Conservation (phyloP, 2,329 filamentous ascomycete species). For the Hymenoscyphus fructigenus region DNA sequence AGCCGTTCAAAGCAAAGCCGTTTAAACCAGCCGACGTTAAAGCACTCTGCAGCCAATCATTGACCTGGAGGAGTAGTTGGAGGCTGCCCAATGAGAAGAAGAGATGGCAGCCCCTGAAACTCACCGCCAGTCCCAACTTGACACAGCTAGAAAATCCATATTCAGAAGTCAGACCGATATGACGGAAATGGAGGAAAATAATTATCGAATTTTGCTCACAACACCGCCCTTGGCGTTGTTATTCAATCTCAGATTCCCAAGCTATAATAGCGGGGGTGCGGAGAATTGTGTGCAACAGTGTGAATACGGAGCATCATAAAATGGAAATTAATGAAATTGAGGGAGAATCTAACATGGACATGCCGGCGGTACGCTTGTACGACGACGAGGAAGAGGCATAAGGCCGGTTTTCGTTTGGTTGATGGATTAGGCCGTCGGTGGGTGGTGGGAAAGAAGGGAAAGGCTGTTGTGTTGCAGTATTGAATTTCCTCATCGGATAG, state of each 20-base stretch:
- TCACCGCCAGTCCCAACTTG: constrained; percentile 26
- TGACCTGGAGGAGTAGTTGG: not conserved
- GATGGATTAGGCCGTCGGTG: not conserved
- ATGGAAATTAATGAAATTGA: not conserved
- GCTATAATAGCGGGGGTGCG: not conserved
- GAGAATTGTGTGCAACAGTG: constrained; percentile 10
- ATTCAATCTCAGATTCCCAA: constrained; percentile 5
- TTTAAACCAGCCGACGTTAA: constrained; percentile 5
- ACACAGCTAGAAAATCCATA: constrained; percentile 2
- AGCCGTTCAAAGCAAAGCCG: constrained; percentile 13
- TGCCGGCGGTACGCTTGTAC: constrained; percentile 12
- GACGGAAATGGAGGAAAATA: not conserved
- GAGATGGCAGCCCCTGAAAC: constrained; percentile 26
- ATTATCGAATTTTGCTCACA: not conserved
- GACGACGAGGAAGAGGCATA: constrained; percentile 2
- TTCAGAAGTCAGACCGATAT: not conserved
- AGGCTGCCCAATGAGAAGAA: not conserved
- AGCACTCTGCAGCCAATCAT: not conserved
- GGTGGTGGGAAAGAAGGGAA: not conserved
- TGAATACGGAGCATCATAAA: not conserved
- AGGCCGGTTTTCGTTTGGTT: constrained; percentile 11
- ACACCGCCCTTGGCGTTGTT: not conserved
- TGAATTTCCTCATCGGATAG: constrained; percentile 8
- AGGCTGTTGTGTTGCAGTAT: constrained; percentile 18
- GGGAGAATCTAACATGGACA: not conserved